phyloP scores from a whole-genome alignment of 1,139 yeast species.

The Saccharomyces hybrid region DNA sequence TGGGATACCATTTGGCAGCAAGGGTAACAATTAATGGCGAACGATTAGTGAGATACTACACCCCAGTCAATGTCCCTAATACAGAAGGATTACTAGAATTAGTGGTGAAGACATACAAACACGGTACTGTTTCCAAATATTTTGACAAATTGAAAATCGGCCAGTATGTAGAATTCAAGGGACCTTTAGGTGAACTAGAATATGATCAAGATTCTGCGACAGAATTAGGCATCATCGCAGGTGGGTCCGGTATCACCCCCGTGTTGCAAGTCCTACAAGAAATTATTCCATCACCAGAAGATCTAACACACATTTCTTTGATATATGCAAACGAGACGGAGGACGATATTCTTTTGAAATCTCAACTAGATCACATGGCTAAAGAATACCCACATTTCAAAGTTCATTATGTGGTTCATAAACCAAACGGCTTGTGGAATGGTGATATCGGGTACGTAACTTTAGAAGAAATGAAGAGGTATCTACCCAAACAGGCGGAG shows the following conservation, averaged over 20 bases:
- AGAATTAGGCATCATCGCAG: conserved; percentile 65
- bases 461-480: conserved; percentile 45
- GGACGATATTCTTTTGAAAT: conserved; percentile 62
- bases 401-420: conserved; percentile 41
- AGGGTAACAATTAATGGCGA: conserved; percentile 48
- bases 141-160: conserved; percentile 60
- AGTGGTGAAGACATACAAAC: conserved; percentile 62
- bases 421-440: conserved; percentile 41
- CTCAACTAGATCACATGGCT: conserved; percentile 62
- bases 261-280: conserved; percentile 57
- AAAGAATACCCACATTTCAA: conserved; percentile 53
- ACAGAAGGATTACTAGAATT: conserved; percentile 70
- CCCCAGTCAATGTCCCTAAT: conserved; percentile 63
- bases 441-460: conserved; percentile 59
- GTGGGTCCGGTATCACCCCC: conserved; percentile 82
- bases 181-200: conserved; percentile 67
- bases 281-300: conserved; percentile 58
- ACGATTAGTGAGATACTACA: conserved; percentile 59
- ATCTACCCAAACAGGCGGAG: conserved; percentile 44
- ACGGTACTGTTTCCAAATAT: conserved; percentile 57
- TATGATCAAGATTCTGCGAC: conserved; percentile 54
- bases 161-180: conserved; percentile 60
- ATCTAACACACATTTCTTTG: conserved; percentile 50
- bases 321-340: conserved; percentile 69
- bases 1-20: conserved; percentile 64